Percentiles rank a stretch among this genome's conserved stretches.
These are phyloP conservation scores for Sechiopsis laciniata DNA, from an alignment of 306 rosid genomes.

Conservation along the genomic window DNA sequence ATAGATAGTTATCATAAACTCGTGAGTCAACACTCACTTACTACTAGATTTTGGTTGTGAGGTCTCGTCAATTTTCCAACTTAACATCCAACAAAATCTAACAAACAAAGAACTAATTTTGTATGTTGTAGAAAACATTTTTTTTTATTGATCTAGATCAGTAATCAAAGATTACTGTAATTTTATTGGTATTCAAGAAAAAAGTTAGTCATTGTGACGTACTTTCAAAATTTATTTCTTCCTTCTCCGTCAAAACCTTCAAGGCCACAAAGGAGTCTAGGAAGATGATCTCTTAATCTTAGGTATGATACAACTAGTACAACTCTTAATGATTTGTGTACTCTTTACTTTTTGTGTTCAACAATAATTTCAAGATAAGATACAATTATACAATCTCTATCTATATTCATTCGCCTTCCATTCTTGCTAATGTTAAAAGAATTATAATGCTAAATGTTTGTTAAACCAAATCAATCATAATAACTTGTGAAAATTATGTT, in stretches of 20 bases:
- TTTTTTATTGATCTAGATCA: too few relatives aligned
- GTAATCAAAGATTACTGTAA: background rate
- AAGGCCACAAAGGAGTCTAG: constrained; percentile 71
- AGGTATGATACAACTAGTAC: constrained; percentile 3
- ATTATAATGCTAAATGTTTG: background rate
- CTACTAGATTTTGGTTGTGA: too few relatives aligned
- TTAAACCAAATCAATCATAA: too few relatives aligned
- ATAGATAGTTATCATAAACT: too few relatives aligned
- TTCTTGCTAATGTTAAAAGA: background rate
- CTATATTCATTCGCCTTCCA: too few relatives aligned
- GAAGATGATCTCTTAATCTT: constrained; percentile 30
- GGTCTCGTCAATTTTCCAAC: too few relatives aligned
- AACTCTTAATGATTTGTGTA: background rate
- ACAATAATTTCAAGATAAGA: background rate
- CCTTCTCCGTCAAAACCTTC: background rate
- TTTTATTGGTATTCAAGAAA: background rate
- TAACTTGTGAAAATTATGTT: too few relatives aligned
- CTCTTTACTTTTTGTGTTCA: background rate
- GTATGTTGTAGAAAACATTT: too few relatives aligned
- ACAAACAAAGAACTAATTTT: too few relatives aligned
- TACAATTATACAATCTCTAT: background rate
- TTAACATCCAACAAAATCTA: too few relatives aligned
- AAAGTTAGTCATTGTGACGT: background rate
- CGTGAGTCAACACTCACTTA: too few relatives aligned
- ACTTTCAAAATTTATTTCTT: background rate